phyloP scores from a whole-genome alignment of 805 yeast species.

The Spathaspora gorwiae region DNA sequence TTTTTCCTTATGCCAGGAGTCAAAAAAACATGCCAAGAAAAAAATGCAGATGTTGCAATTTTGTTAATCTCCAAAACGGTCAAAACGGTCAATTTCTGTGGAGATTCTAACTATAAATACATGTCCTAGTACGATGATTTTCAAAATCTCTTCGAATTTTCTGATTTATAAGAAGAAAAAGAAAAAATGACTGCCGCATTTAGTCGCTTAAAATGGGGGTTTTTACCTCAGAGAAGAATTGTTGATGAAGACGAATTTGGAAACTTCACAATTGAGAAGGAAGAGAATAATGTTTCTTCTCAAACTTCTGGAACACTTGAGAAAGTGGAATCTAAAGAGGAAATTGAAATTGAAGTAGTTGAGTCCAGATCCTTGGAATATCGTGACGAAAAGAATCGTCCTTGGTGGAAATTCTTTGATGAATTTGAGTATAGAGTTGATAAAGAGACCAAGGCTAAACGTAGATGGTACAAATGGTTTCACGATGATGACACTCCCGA shows the following conservation, averaged over 20 bases:
- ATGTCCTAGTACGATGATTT: too few species aligned
- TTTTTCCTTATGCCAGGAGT: too few species aligned
- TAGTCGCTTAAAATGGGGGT: conserved; percentile 28
- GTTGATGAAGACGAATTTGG: conserved; percentile 25
- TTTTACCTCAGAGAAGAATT: conserved; percentile 29
- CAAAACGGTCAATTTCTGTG: too few species aligned
- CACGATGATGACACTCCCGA: conserved; percentile 42
- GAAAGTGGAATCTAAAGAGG: background rate
- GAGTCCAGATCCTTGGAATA: conserved; percentile 17
- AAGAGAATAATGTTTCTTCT: background rate
- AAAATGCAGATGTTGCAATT: too few species aligned
- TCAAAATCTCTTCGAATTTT: too few species aligned
- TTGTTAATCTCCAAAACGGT: too few species aligned
- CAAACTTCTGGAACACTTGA: conserved; percentile 1
- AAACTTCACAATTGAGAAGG: conserved; percentile 4
- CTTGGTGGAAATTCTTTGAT: conserved; percentile 40
- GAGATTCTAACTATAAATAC: too few species aligned
- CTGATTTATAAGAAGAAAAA: background rate
- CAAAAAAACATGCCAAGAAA: too few species aligned
- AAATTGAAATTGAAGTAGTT: conserved; percentile 3
- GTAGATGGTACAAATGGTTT: conserved; percentile 43
- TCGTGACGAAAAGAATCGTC: conserved; percentile 30
- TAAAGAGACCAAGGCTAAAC: conserved; percentile 21
- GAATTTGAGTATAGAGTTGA: conserved; percentile 57
- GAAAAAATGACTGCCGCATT: background rate